Percentiles rank a stretch among this genome's conserved stretches.
Conservation (phyloP, 805 yeast species). For the Zygoascus tannicola region DNA sequence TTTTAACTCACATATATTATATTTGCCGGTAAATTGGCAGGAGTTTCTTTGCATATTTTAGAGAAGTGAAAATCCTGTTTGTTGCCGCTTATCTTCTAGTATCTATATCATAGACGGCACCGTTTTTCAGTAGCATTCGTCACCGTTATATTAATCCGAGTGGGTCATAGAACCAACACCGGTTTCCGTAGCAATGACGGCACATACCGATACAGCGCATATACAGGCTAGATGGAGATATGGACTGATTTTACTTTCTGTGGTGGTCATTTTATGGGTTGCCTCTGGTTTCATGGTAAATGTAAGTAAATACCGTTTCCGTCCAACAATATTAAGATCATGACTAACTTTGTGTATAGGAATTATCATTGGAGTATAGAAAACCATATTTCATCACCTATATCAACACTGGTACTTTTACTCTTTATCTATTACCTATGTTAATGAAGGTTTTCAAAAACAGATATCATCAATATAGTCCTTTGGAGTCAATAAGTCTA, state of each 20-base stretch:
- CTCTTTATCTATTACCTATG: slow-evolving; percentile 48
- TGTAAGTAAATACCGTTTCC: slow-evolving; percentile 31
- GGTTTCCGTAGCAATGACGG: too few relatives aligned
- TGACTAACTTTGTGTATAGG: too few relatives aligned
- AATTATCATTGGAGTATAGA: slow-evolving; percentile 39
- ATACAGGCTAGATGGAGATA: slow-evolving; percentile 48
- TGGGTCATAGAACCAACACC: too few relatives aligned
- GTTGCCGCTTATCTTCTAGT: too few relatives aligned
- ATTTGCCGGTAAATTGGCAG: too few relatives aligned
- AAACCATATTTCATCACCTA: slow-evolving; percentile 93
- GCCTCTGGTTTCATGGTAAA: slow-evolving; percentile 78
- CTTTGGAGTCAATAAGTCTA: slow-evolving; percentile 1
- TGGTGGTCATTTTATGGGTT: slow-evolving; percentile 87
- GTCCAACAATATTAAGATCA: too few relatives aligned
- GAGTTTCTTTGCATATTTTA: too few relatives aligned
- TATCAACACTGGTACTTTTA: slow-evolving; percentile 78
- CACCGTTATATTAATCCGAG: too few relatives aligned
- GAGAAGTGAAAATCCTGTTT: too few relatives aligned
- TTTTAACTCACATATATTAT: too few relatives aligned
- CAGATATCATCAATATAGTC: slow-evolving; percentile 2
- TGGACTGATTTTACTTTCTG: slow-evolving; percentile 62
- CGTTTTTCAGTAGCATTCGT: too few relatives aligned
- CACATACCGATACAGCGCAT: slow-evolving; percentile 1
- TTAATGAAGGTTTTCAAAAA: background rate
- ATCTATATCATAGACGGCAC: too few relatives aligned